These are phyloP conservation scores for Raddia distichophylla DNA, from an alignment of 176 grass and related monocot species.

Conservation along the genomic window DNA sequence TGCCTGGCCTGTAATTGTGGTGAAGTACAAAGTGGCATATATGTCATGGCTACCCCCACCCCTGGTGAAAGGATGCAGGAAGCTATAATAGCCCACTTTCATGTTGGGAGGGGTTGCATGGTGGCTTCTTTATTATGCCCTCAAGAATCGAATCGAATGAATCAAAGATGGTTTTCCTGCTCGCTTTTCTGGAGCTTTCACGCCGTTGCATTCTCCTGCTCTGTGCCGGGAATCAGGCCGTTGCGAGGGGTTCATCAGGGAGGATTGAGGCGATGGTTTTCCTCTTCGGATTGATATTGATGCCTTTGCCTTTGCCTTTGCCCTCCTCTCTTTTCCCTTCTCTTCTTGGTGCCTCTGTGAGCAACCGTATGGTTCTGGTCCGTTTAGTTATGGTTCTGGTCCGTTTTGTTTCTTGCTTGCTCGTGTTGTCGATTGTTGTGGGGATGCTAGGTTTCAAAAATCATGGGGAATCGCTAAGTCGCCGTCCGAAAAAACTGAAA, in stretches of 20 bases:
- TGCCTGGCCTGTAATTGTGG: background rate
- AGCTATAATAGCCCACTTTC: slow-evolving; percentile 1
- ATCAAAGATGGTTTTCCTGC: slow-evolving; percentile 10
- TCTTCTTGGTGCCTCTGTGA: background rate
- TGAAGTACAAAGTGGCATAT: slow-evolving; percentile 40
- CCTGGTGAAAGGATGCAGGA: slow-evolving; percentile 34
- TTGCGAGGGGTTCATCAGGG: slow-evolving; percentile 28
- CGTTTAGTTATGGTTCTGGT: background rate
- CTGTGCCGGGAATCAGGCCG: slow-evolving; percentile 35
- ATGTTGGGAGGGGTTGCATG: slow-evolving; percentile 2
- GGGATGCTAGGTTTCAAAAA: too few relatives aligned
- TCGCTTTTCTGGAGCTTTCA: slow-evolving; percentile 33
- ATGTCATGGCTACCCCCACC: slow-evolving; percentile 24
- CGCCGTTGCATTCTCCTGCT: slow-evolving; percentile 32
- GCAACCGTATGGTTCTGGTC: background rate
- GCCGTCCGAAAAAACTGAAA: too few relatives aligned
- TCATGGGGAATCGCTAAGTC: too few relatives aligned
- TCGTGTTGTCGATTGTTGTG: background rate
- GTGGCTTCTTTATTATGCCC: slow-evolving; percentile 20
- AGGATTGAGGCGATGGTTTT: background rate
- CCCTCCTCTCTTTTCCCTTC: background rate
- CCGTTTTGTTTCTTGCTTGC: background rate
- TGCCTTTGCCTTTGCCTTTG: background rate
- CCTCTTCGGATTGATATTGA: background rate
- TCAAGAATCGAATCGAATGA: background rate